These are phyloP conservation scores for Thuja plicata DNA, from an alignment of 83 land plant species.

Conservation along the genomic window DNA sequence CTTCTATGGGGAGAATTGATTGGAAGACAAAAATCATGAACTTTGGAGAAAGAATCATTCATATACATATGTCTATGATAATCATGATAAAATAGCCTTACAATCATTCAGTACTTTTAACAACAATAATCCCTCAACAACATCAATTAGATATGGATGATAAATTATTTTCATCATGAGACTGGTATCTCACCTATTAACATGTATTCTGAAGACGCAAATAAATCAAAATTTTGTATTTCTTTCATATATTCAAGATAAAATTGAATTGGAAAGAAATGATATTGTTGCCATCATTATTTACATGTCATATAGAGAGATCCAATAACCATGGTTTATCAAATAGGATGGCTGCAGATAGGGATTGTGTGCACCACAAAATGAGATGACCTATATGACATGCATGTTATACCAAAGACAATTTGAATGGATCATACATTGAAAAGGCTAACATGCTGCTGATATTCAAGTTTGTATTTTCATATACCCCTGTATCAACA, in stretches of 20 bases:
- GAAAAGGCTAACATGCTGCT: too few relatives aligned
- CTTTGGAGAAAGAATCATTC: background rate
- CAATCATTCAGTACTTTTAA: background rate
- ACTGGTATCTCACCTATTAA: background rate
- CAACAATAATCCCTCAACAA: background rate
- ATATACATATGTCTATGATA: background rate
- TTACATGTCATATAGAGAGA: too few relatives aligned
- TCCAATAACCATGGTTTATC: too few relatives aligned
- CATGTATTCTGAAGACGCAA: background rate
- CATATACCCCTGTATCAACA: too few relatives aligned
- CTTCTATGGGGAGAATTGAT: background rate
- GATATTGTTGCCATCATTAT: background rate
- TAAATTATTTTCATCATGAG: background rate
- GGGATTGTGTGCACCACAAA: background rate
- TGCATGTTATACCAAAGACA: background rate
- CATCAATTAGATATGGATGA: background rate
- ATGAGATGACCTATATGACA: background rate
- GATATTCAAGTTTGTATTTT: too few relatives aligned
- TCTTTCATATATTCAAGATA: background rate
- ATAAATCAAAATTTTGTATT: background rate
- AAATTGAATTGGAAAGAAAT: background rate
- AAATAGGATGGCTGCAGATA: too few relatives aligned
- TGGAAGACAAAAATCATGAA: background rate
- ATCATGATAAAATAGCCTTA: background rate
- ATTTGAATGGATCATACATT: too few relatives aligned